These are phyloP conservation scores for Beauveria sp. DNA, from an alignment of 2,329 filamentous ascomycete species.

Conservation along the genomic window DNA sequence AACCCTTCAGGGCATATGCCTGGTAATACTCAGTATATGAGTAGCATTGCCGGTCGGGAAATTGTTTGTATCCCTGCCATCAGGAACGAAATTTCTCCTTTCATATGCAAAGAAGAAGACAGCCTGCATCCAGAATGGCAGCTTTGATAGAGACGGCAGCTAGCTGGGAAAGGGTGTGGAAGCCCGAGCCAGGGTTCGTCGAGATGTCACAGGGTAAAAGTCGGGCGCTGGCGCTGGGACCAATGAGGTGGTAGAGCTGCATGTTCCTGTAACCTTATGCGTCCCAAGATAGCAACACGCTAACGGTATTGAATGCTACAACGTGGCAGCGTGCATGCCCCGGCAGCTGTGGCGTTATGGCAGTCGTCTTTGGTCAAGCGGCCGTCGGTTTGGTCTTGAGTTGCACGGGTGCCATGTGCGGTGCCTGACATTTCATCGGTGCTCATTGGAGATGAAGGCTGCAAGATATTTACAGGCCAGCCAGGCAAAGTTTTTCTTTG, in stretches of 20 bases:
- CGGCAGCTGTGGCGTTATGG: not conserved
- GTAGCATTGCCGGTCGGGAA: not conserved
- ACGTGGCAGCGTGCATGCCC: not conserved
- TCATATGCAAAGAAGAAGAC: not conserved
- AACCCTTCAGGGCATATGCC: too few relatives aligned
- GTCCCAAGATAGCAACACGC: constrained; percentile 12
- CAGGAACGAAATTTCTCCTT: not conserved
- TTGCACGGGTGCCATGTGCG: not conserved
- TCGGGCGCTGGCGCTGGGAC: constrained; percentile 4
- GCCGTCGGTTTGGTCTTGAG: not conserved
- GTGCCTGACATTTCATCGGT: not conserved
- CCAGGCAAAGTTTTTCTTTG: not conserved
- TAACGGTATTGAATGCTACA: constrained; percentile 3
- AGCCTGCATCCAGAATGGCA: not conserved
- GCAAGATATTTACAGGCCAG: not conserved
- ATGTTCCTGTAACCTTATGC: constrained; percentile 5
- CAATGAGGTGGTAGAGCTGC: constrained; percentile 4
- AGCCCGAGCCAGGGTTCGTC: not conserved
- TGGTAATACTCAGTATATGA: not conserved
- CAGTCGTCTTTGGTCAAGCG: not conserved
- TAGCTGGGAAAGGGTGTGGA: not conserved
- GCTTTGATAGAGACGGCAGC: not conserved
- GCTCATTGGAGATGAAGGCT: not conserved
- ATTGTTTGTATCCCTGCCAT: not conserved
- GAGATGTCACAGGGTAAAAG: not conserved